These are phyloP conservation scores for Bipolaris gigantea DNA, from an alignment of 2,329 filamentous ascomycete genomes.

Conservation along the genomic window DNA sequence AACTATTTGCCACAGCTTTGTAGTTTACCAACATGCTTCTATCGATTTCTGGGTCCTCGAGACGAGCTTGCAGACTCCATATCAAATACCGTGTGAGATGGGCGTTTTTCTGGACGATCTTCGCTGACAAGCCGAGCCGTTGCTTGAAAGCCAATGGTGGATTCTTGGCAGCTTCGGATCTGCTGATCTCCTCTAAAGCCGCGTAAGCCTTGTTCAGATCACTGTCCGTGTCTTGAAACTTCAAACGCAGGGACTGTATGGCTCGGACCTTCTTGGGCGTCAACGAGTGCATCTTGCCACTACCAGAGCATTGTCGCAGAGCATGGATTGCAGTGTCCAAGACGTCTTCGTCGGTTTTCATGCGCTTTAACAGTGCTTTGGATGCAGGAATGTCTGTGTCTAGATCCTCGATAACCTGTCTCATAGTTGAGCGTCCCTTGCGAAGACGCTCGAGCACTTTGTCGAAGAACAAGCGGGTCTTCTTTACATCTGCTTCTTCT, in stretches of 20 bases:
- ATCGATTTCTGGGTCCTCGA: slow-evolving; percentile 24
- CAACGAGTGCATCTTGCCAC: slow-evolving; percentile 4
- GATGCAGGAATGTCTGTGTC: slow-evolving; percentile 31
- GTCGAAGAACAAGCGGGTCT: slow-evolving; percentile 26
- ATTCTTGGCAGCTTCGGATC: slow-evolving; percentile 7
- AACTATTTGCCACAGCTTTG: slow-evolving; percentile 27
- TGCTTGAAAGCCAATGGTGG: slow-evolving; percentile 21
- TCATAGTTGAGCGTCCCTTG: slow-evolving; percentile 28
- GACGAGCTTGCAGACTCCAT: slow-evolving; percentile 33
- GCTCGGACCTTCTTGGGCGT: slow-evolving; percentile 14
- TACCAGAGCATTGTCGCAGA: slow-evolving; percentile 12
- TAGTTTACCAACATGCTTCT: slow-evolving; percentile 17
- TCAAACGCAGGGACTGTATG: slow-evolving; percentile 15
- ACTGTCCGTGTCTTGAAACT: slow-evolving; percentile 23
- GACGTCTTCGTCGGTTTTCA: slow-evolving; percentile 32
- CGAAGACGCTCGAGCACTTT: slow-evolving; percentile 21
- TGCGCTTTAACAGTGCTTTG: slow-evolving; percentile 27
- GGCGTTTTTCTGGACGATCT: slow-evolving; percentile 31
- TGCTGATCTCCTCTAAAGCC: slow-evolving; percentile 13
- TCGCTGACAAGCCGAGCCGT: slow-evolving; percentile 27
- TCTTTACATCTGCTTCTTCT: slow-evolving; percentile 26
- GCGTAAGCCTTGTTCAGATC: slow-evolving; percentile 23
- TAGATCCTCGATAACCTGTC: slow-evolving; percentile 31
- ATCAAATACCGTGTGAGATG: slow-evolving; percentile 33
- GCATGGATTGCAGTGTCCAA: slow-evolving; percentile 17